Evolutionary conservation across 176 grass and related monocot genomes (phyloP), one percentile per base, ranked within the genome.

Genomic region (Paspalum vaginatum): DNA sequence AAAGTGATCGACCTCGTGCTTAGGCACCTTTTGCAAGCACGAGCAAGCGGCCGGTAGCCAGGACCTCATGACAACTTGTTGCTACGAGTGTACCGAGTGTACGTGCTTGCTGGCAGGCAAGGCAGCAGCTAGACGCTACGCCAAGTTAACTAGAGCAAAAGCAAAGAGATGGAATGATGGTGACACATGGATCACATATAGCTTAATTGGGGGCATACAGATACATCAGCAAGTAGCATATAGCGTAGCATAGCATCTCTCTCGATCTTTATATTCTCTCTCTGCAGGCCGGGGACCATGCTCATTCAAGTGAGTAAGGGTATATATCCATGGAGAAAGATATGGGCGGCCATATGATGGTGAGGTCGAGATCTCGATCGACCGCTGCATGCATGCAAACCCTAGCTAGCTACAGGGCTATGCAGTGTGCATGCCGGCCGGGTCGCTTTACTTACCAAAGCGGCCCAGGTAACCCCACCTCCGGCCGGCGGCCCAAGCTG

Each of bases 371-470:
- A n/a, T n/a, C n/a, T n/a, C n/a, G 70, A 52, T 54, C 46, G 32
- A 22, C 76, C 39, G 63, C 26, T 20, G 46, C 68, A 42, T 65
- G 77, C 89, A 91, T 87, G 81, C 81, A 80, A 91, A 81, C 73
- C 87, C 82, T 84, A 79, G 15, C 16, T 45, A 69, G 82, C 81
- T 84, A 87, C 80, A 84, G 81, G 64, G 3, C 70, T 80, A 87
- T 75, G 84, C 77, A 70, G 77, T 68, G 26, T 75, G 50, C 43
- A 75, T 63, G 83, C 51, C 1, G 5, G 82, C 63, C 52, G 68
- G 61, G 54, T 22, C 76, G 84, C 75, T 85, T 89, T 89, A 57
- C 9, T 61, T 21, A 13, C 27, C 45, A 53, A 80, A 84, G 87
- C 79, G 7, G 55, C 20, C 55, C 55, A 22, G 20, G 40, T 58